These are phyloP conservation scores for Lasiosphaeria ovina DNA, from an alignment of 495 filamentous ascomycete species.

Conservation along the genomic window DNA sequence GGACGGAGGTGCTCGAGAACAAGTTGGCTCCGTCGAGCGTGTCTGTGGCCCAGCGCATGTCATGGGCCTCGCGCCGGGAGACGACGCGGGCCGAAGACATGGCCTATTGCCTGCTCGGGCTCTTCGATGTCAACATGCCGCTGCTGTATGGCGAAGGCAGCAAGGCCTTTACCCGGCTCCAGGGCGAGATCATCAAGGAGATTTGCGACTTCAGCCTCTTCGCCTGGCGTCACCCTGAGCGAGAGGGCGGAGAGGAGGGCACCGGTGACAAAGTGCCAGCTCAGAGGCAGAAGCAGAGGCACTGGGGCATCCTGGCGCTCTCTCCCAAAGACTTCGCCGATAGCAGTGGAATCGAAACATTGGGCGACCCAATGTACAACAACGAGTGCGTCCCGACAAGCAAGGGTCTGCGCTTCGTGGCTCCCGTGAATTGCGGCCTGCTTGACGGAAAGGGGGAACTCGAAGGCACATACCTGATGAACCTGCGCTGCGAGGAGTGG, in stretches of 20 bases:
- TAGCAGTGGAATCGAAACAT: conserved; percentile 5
- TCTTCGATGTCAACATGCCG: conserved; percentile 26
- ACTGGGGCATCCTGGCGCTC: conserved; percentile 13
- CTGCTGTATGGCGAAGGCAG: conserved; percentile 22
- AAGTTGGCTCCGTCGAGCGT: neutral
- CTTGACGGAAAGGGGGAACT: neutral
- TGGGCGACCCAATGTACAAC: conserved; percentile 19
- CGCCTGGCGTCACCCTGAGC: conserved; percentile 9
- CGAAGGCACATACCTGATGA: conserved; percentile 19
- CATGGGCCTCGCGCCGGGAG: conserved; percentile 20
- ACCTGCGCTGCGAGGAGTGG: conserved; percentile 14
- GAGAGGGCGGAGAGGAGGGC: too few relatives aligned
- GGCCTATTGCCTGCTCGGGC: conserved; percentile 28
- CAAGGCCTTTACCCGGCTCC: conserved; percentile 20
- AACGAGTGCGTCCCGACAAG: conserved; percentile 17
- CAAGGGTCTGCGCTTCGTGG: conserved; percentile 20
- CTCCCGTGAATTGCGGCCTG: conserved; percentile 11
- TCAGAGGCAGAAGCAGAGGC: conserved; percentile 4
- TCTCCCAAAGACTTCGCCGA: conserved; percentile 16
- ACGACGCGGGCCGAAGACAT: conserved; percentile 25
- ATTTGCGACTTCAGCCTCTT: conserved; percentile 18
- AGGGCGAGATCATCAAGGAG: conserved; percentile 23
- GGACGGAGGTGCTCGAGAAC: conserved; percentile 11
- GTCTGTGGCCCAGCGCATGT: conserved; percentile 25
- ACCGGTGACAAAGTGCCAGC: neutral